A percentile compares a stretch with the other conserved stretches of the same genome.
Evolutionary conservation across 805 yeast genomes (phyloP).

Genomic region (Kregervanrija fluxuum): DNA sequence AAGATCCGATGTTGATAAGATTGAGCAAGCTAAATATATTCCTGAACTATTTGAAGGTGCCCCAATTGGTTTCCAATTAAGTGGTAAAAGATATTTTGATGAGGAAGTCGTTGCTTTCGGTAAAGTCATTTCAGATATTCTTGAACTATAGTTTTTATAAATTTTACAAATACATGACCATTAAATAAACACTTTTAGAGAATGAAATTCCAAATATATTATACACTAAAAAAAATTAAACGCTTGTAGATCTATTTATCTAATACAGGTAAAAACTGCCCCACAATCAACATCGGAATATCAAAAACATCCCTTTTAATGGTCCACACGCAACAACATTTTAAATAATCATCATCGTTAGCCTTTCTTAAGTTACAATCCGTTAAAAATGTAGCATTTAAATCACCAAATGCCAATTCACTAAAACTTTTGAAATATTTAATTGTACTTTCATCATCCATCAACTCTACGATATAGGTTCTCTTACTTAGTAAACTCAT

Average conservation of each 20-base stretch:
- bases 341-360: slow-evolving; percentile 32
- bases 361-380: slow-evolving; percentile 39
- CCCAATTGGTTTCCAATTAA: slow-evolving; percentile 47
- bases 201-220: too few relatives aligned
- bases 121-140: slow-evolving; percentile 22
- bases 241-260: slow-evolving; percentile 12
- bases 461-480: slow-evolving; percentile 67
- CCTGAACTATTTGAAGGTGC: slow-evolving; percentile 45
- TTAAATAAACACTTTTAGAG: too few relatives aligned
- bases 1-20: slow-evolving; percentile 40
- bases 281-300: slow-evolving; percentile 77
- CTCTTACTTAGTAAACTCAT: slow-evolving; percentile 52
- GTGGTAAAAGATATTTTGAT: slow-evolving; percentile 48
- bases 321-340: slow-evolving; percentile 79
- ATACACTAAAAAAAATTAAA: background rate
- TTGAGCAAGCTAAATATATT: slow-evolving; percentile 40
- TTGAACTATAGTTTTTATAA: slow-evolving; percentile 10
- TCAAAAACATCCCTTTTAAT: slow-evolving; percentile 78
- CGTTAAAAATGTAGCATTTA: slow-evolving; percentile 45
- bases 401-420: slow-evolving; percentile 62
- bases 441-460: slow-evolving; percentile 73
- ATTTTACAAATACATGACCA: too few relatives aligned
- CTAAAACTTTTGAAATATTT: slow-evolving; percentile 69
- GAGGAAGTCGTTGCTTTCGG: slow-evolving; percentile 44
- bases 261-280: slow-evolving; percentile 69